Conservation (phyloP, 768 basidiomycete species). For the Crucibulum laeve region DNA sequence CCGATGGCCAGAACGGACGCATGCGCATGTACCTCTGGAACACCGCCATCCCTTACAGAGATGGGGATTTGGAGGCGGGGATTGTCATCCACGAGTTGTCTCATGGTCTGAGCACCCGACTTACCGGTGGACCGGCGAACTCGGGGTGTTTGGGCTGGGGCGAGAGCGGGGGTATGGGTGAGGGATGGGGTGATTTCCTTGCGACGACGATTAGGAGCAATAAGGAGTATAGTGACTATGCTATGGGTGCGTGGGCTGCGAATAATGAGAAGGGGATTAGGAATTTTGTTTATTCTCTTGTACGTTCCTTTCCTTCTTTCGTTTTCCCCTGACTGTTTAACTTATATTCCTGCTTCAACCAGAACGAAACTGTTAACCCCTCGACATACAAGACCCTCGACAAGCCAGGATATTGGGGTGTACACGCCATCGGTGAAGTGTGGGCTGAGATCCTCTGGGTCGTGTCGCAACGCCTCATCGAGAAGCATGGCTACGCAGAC, state of each 20-base stretch:
- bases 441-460: slow-evolving; percentile 94
- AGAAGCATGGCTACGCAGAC: slow-evolving; percentile 77
- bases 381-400: slow-evolving; percentile 94
- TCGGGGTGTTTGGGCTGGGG: slow-evolving; percentile 96
- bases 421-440: slow-evolving; percentile 89
- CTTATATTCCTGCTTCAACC: background rate
- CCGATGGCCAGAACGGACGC: slow-evolving; percentile 81
- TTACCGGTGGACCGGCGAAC: slow-evolving; percentile 92
- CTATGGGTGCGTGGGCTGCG: slow-evolving; percentile 96
- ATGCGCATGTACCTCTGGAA: slow-evolving; percentile 99
- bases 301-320: slow-evolving; percentile 17
- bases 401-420: slow-evolving; percentile 91
- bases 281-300: slow-evolving; percentile 81
- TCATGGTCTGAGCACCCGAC: slow-evolving; percentile 89
- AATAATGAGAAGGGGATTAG: slow-evolving; percentile 75
- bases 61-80: slow-evolving; percentile 94
- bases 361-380: slow-evolving; percentile 74
- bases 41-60: slow-evolving; percentile 83
- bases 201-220: slow-evolving; percentile 85
- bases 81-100: slow-evolving; percentile 91
- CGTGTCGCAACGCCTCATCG: slow-evolving; percentile 67
- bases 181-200: slow-evolving; percentile 94
- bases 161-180: slow-evolving; percentile 96
- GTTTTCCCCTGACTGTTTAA: background rate
- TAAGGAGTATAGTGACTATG: slow-evolving; percentile 67